A percentile compares a stretch with the other conserved stretches of the same genome.
Conservation (phyloP, 1,284 basidiomycete species). For the Sporisorium scitamineum region DNA sequence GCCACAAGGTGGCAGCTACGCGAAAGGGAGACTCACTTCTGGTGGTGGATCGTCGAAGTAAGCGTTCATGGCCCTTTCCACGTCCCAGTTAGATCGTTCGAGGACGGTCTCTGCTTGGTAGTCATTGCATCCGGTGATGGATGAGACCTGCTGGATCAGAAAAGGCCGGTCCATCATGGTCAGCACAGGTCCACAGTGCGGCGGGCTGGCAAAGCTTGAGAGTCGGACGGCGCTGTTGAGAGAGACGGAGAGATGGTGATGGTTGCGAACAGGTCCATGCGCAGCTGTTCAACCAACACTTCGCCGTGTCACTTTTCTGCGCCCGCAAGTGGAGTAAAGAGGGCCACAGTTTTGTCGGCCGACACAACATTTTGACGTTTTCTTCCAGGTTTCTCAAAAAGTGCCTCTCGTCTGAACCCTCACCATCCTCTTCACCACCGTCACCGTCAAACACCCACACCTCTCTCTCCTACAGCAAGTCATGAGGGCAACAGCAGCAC, state of each 20-base stretch:
- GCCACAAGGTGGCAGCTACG: neutral
- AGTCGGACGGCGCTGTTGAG: neutral
- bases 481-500: conserved; percentile 33
- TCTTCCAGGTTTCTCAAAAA: conserved; percentile 10
- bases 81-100: conserved; percentile 33
- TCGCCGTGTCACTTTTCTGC: neutral
- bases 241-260: conserved; percentile 4
- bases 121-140: conserved; percentile 46
- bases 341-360: conserved; percentile 4
- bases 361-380: neutral
- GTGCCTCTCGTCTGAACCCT: neutral
- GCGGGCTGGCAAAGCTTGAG: too few relatives aligned
- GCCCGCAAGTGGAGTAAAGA: conserved; percentile 2
- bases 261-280: neutral
- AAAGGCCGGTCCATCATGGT: conserved; percentile 26
- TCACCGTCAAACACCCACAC: neutral
- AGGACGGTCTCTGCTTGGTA: conserved; percentile 34
- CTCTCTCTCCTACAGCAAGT: neutral
- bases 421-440: neutral
- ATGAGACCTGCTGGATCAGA: conserved; percentile 35
- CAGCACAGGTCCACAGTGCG: neutral
- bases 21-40: conserved; percentile 19
- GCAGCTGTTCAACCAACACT: conserved; percentile 2
- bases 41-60: conserved; percentile 52
- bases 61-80: conserved; percentile 41